phyloP scores from a whole-genome alignment of 2,329 filamentous ascomycete genomes.

The Penicillium sp. region DNA sequence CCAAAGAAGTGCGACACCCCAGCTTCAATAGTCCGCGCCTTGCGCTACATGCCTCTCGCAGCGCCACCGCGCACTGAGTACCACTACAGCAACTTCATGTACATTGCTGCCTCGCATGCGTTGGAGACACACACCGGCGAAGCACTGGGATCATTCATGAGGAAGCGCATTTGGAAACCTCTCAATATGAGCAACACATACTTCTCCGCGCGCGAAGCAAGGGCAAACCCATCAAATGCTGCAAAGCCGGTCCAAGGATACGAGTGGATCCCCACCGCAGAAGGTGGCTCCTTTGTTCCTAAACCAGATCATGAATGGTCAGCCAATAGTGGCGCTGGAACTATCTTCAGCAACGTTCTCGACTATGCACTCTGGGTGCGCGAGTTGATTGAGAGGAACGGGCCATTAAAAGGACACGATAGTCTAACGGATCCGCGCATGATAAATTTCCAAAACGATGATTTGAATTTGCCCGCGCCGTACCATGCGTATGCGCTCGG shows the following conservation, averaged over 20 bases:
- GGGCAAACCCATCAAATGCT: background rate
- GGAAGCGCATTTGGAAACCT: slow-evolving; percentile 23
- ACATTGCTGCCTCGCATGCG: slow-evolving; percentile 20
- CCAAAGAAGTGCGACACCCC: background rate
- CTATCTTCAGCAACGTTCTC: slow-evolving; percentile 27
- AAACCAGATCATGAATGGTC: slow-evolving; percentile 16
- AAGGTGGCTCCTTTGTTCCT: slow-evolving; percentile 1
- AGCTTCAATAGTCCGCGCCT: slow-evolving; percentile 17
- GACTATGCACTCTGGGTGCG: slow-evolving; percentile 27
- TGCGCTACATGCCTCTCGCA: slow-evolving; percentile 21
- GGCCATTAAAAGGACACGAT: slow-evolving; percentile 17
- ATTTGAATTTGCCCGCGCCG: slow-evolving; percentile 12
- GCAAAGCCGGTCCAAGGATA: slow-evolving; percentile 20
- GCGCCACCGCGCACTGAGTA: slow-evolving; percentile 19
- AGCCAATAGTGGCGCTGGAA: slow-evolving; percentile 19
- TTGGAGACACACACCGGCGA: slow-evolving; percentile 14
- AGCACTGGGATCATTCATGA: slow-evolving; percentile 13
- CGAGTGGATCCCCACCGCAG: slow-evolving; percentile 13
- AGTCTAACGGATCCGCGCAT: slow-evolving; percentile 14
- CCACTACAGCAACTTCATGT: slow-evolving; percentile 28
- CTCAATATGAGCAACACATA: slow-evolving; percentile 26
- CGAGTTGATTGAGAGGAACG: slow-evolving; percentile 19
- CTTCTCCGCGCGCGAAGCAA: slow-evolving; percentile 18
- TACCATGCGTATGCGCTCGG: slow-evolving; percentile 24
- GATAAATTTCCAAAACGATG: slow-evolving; percentile 5